Conservation (phyloP, 345 rosid genomes). For the Heritiera littoralis region DNA sequence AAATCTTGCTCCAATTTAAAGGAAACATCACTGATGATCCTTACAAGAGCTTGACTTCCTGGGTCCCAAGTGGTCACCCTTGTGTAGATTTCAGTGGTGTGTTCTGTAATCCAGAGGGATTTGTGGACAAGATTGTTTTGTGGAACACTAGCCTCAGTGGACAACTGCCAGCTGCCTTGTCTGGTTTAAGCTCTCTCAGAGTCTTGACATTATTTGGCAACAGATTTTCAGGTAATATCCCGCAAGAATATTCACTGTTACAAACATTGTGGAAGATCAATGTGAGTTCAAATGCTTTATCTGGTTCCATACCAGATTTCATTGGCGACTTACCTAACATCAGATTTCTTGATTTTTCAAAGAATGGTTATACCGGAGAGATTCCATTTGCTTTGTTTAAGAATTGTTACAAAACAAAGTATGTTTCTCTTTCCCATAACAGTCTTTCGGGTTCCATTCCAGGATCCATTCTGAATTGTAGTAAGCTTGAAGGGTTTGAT, state of each 20-base stretch:
- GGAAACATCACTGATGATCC: slow-evolving; percentile 75
- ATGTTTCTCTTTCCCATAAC: slow-evolving; percentile 74
- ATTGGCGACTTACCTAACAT: slow-evolving; percentile 74
- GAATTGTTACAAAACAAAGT: slow-evolving; percentile 71
- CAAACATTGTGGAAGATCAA: slow-evolving; percentile 87
- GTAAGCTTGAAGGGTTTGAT: slow-evolving; percentile 76
- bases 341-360: slow-evolving; percentile 92
- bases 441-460: slow-evolving; percentile 76
- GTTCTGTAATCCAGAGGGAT: slow-evolving; percentile 65
- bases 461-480: slow-evolving; percentile 62
- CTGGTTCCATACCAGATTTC: slow-evolving; percentile 89
- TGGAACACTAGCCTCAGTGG: slow-evolving; percentile 88
- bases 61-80: slow-evolving; percentile 61
- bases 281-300: slow-evolving; percentile 82
- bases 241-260: slow-evolving; percentile 64
- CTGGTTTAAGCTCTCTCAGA: slow-evolving; percentile 71
- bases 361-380: slow-evolving; percentile 61
- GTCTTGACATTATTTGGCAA: slow-evolving; percentile 89
- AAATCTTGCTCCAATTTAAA: slow-evolving; percentile 81
- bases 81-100: slow-evolving; percentile 74
- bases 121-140: slow-evolving; percentile 79
- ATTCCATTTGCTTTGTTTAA: slow-evolving; percentile 72
- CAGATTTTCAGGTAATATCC: slow-evolving; percentile 77
- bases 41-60: slow-evolving; percentile 53
- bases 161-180: slow-evolving; percentile 60